A percentile compares a stretch with the other conserved stretches of the same genome.
phyloP scores from a whole-genome alignment of 2,329 filamentous ascomycete species.

The Trichothecium roseum region DNA sequence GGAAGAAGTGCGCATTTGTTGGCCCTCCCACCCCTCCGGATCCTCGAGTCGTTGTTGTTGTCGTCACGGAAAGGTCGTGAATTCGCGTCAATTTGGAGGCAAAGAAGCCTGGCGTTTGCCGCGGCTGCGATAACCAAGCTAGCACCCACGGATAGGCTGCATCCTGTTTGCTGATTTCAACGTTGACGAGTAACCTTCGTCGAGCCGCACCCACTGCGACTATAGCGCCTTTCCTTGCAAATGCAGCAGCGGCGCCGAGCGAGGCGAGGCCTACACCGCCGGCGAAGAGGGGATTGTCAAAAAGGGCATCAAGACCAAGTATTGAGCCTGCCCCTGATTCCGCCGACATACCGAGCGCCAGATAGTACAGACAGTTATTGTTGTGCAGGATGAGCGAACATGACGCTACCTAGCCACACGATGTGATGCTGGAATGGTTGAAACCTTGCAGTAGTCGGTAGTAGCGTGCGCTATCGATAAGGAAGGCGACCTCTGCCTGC shows the following conservation, averaged over 20 bases:
- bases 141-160: conserved; percentile 90
- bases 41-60: conserved; percentile 47
- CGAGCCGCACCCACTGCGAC: conserved; percentile 65
- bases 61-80: conserved; percentile 49
- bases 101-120: conserved; percentile 51
- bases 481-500: too few species aligned
- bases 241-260: conserved; percentile 69
- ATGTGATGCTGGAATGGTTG: too few species aligned
- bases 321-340: conserved; percentile 17
- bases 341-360: conserved; percentile 3
- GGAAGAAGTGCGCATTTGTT: conserved; percentile 68
- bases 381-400: conserved; percentile 1
- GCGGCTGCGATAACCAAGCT: conserved; percentile 84
- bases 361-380: too few species aligned
- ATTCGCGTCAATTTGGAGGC: conserved; percentile 47
- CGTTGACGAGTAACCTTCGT: conserved; percentile 80
- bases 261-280: conserved; percentile 85
- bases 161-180: conserved; percentile 92
- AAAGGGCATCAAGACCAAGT: conserved; percentile 45
- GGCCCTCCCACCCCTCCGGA: conserved; percentile 52
- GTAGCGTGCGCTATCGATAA: too few species aligned
- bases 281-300: conserved; percentile 53
- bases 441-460: too few species aligned
- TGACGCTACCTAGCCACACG: too few species aligned
- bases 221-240: conserved; percentile 69